Conservation (phyloP, 2,329 filamentous ascomycete species). For the Pseudopyricularia javanii region DNA sequence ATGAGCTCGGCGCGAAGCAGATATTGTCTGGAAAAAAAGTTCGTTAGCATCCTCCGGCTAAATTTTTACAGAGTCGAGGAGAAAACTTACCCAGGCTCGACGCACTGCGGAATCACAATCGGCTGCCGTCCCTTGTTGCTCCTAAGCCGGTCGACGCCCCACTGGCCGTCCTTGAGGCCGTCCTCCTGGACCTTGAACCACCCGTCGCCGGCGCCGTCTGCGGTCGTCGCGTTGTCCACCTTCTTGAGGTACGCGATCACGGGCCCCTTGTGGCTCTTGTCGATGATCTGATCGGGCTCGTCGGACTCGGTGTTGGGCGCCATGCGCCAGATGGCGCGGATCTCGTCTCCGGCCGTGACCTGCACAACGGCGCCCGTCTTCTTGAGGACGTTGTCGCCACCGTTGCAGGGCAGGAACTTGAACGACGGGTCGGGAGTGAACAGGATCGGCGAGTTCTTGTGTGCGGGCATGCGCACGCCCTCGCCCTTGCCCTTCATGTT, state of each 20-base stretch:
- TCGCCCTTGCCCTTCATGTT: not conserved
- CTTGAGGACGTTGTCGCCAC: conserved; percentile 14
- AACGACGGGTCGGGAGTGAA: not conserved
- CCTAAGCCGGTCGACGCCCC: conserved; percentile 19
- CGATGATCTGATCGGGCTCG: conserved; percentile 36
- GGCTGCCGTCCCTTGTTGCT: conserved; percentile 18
- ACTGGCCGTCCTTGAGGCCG: conserved; percentile 31
- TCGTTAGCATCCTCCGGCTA: too few relatives aligned
- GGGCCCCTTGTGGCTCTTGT: conserved; percentile 40
- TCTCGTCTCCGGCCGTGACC: conserved; percentile 25
- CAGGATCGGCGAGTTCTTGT: conserved; percentile 6
- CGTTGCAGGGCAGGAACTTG: not conserved
- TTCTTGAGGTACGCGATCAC: conserved; percentile 39
- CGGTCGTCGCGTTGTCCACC: conserved; percentile 31
- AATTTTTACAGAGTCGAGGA: not conserved
- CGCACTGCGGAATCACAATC: conserved; percentile 24
- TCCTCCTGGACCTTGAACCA: conserved; percentile 44
- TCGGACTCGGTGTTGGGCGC: conserved; percentile 30
- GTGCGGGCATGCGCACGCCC: conserved; percentile 8
- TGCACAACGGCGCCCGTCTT: conserved; percentile 11
- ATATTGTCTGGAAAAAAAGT: conserved; percentile 17
- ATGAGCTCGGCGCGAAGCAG: conserved; percentile 30
- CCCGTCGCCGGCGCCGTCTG: conserved; percentile 22
- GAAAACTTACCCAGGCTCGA: conserved; percentile 19
- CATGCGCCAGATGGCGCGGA: conserved; percentile 35